These are phyloP conservation scores for Arabis alpina DNA, from an alignment of 345 rosid genomes.

Conservation along the genomic window DNA sequence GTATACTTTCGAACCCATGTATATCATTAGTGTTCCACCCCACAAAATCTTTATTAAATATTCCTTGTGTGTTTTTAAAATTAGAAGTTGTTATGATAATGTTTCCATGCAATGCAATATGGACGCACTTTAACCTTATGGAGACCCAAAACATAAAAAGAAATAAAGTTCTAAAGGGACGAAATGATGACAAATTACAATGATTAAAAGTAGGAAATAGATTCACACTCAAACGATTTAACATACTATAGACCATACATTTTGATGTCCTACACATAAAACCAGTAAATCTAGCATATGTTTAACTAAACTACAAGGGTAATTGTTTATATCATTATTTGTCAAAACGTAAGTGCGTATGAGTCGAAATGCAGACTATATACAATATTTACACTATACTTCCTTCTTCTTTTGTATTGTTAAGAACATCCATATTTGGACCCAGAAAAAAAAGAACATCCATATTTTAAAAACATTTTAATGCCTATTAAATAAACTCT, in stretches of 20 bases:
- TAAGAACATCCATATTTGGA: neutral
- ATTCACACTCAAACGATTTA: slow-evolving; percentile 30
- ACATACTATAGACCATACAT: slow-evolving; percentile 25
- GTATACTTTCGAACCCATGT: slow-evolving; percentile 21
- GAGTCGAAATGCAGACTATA: neutral
- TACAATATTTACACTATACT: neutral
- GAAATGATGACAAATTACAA: slow-evolving; percentile 46
- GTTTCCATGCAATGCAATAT: slow-evolving; percentile 49
- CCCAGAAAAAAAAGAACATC: too few species aligned
- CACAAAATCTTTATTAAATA: slow-evolving; percentile 43
- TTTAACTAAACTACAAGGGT: neutral
- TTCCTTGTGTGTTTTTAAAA: slow-evolving; percentile 19
- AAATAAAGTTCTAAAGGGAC: slow-evolving; percentile 42
- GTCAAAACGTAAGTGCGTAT: slow-evolving; percentile 6
- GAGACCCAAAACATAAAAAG: slow-evolving; percentile 47
- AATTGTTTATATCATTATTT: slow-evolving; percentile 5
- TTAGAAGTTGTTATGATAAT: slow-evolving; percentile 39
- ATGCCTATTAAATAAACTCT: too few species aligned
- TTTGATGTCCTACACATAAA: slow-evolving; percentile 26
- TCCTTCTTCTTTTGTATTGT: neutral
- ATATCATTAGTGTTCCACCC: slow-evolving; percentile 44
- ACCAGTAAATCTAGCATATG: slow-evolving; percentile 6
- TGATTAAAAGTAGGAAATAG: slow-evolving; percentile 38
- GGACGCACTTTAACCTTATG: slow-evolving; percentile 49
- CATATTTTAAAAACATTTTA: too few species aligned